phyloP scores from a whole-genome alignment of 805 yeast genomes.

The Candida wancherniae region DNA sequence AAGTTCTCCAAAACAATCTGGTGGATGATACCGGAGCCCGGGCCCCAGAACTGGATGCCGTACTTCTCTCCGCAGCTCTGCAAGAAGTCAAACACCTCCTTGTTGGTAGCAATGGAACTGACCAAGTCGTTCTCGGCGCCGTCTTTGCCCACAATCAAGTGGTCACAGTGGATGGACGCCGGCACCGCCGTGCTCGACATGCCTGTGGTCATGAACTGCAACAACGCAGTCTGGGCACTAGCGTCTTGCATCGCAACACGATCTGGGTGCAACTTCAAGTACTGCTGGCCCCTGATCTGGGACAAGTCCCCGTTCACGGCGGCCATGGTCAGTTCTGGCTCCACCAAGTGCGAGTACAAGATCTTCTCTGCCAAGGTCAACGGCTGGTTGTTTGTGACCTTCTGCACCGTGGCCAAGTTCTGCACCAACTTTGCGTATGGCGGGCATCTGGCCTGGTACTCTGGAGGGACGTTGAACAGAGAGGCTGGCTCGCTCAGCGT shows the following conservation, averaged over 20 bases:
- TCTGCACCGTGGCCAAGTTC: conserved; percentile 60
- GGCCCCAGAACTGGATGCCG: conserved; percentile 98
- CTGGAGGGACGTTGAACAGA: conserved; percentile 47
- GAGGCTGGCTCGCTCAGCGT: conserved; percentile 22
- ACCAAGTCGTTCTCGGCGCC: conserved; percentile 84
- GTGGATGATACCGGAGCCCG: conserved; percentile 98
- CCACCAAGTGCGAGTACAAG: conserved; percentile 83
- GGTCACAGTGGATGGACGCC: conserved; percentile 96
- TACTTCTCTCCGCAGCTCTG: conserved; percentile 90
- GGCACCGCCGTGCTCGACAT: conserved; percentile 86
- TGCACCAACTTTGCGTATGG: conserved; percentile 75
- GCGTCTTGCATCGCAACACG: conserved; percentile 99
- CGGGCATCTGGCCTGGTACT: conserved; percentile 69
- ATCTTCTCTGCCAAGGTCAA: conserved; percentile 93
- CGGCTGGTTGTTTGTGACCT: conserved; percentile 63
- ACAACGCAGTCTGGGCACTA: conserved; percentile 98
- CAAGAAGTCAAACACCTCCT: conserved; percentile 93
- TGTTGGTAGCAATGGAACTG: conserved; percentile 77
- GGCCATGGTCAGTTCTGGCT: conserved; percentile 77
- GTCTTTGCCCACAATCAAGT: conserved; percentile 92
- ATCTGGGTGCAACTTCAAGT: conserved; percentile 91
- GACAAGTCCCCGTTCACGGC: conserved; percentile 43
- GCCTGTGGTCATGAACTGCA: conserved; percentile 97
- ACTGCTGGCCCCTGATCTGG: conserved; percentile 77
- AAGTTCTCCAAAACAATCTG: conserved; percentile 96